Evolutionary conservation across 2,329 filamentous ascomycete genomes (phyloP).

Genomic region (Fusarium nanum): DNA sequence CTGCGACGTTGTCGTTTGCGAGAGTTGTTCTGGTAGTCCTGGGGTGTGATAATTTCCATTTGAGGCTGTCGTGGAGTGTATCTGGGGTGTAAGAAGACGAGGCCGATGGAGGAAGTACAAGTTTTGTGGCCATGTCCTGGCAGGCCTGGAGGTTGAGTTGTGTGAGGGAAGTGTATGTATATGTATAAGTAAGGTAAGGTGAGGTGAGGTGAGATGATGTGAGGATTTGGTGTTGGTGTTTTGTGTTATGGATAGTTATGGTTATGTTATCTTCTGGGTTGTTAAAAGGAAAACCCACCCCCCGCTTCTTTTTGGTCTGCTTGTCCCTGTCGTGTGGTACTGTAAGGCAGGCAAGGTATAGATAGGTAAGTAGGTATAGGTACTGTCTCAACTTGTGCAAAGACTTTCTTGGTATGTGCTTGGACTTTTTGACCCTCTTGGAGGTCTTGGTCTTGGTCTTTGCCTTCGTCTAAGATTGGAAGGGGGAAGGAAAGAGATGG

Average conservation of each 20-base stretch:
- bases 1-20: slow-evolving; percentile 48
- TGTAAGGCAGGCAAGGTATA: neutral
- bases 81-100: slow-evolving; percentile 10
- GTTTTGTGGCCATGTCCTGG: slow-evolving; percentile 11
- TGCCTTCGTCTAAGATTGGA: neutral
- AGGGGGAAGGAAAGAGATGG: neutral
- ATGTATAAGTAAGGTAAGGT: neutral
- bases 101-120: slow-evolving; percentile 1
- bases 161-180: neutral
- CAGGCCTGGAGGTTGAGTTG: neutral
- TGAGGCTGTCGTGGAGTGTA: slow-evolving; percentile 19
- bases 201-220: neutral
- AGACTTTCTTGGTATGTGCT: slow-evolving; percentile 19
- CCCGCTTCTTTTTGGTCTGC: slow-evolving; percentile 24
- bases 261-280: slow-evolving; percentile 5
- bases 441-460: neutral
- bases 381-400: slow-evolving; percentile 10
- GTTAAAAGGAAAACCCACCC: slow-evolving; percentile 9
- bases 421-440: neutral
- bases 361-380: neutral
- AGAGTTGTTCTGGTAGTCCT: slow-evolving; percentile 48
- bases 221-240: slow-evolving; percentile 6
- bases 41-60: slow-evolving; percentile 51
- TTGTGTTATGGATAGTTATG: neutral
- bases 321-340: slow-evolving; percentile 14